phyloP scores from a whole-genome alignment of 495 filamentous ascomycete species.

The Aspergillus mulundensis region DNA sequence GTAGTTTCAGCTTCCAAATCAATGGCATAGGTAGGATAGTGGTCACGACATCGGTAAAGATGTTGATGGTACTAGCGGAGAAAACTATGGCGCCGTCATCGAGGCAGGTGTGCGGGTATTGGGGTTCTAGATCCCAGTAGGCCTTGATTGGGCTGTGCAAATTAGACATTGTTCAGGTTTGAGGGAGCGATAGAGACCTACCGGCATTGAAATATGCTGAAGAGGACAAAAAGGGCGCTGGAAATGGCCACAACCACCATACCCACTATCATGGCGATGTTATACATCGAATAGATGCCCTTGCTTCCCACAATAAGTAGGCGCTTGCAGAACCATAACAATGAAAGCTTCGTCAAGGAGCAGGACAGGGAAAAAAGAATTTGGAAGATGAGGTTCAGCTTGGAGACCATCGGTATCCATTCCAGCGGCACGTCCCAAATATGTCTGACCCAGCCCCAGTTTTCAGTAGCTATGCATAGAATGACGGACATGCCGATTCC shows the following conservation, averaged over 20 bases:
- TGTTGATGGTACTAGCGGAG: slow-evolving; percentile 55
- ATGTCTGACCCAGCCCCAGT: slow-evolving; percentile 54
- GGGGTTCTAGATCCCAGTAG: slow-evolving; percentile 47
- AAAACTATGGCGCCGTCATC: slow-evolving; percentile 48
- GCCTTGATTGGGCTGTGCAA: slow-evolving; percentile 45
- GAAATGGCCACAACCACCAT: slow-evolving; percentile 44
- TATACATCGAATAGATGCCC: slow-evolving; percentile 33
- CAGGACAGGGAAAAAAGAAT: slow-evolving; percentile 52
- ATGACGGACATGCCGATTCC: slow-evolving; percentile 42
- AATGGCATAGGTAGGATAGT: slow-evolving; percentile 59
- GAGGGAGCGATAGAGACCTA: slow-evolving; percentile 25
- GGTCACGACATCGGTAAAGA: slow-evolving; percentile 53
- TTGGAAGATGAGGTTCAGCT: slow-evolving; percentile 49
- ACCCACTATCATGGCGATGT: slow-evolving; percentile 37
- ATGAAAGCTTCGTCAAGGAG: slow-evolving; percentile 52
- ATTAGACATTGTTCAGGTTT: not conserved
- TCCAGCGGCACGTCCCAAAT: slow-evolving; percentile 46
- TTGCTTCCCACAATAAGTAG: slow-evolving; percentile 41
- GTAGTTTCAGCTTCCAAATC: slow-evolving; percentile 52
- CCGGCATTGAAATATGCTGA: slow-evolving; percentile 56
- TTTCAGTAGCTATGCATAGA: slow-evolving; percentile 37
- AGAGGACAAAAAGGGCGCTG: slow-evolving; percentile 44
- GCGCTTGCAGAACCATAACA: slow-evolving; percentile 55
- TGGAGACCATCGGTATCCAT: slow-evolving; percentile 31
- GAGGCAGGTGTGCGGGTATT: slow-evolving; percentile 42